These are phyloP conservation scores for Colletotrichum incanum DNA, from an alignment of 2,329 filamentous ascomycete species.

Conservation along the genomic window DNA sequence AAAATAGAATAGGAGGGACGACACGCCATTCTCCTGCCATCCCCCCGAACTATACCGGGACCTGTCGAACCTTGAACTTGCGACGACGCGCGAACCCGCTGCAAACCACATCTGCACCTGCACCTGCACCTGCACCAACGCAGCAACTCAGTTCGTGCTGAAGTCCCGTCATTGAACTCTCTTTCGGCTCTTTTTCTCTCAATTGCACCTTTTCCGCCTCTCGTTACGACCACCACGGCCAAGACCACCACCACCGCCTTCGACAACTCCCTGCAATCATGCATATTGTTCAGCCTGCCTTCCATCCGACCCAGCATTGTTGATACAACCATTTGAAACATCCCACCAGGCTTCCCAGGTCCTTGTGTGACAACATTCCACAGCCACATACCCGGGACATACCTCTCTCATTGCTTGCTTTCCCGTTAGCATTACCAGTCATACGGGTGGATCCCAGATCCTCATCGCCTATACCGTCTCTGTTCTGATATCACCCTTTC, in stretches of 20 bases:
- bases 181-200: slow-evolving; percentile 21
- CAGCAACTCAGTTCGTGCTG: slow-evolving; percentile 24
- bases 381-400: slow-evolving; percentile 35
- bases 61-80: slow-evolving; percentile 34
- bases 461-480: slow-evolving; percentile 32
- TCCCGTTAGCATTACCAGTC: slow-evolving; percentile 24
- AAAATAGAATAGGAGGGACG: neutral
- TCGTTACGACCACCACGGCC: slow-evolving; percentile 15
- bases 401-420: slow-evolving; percentile 38
- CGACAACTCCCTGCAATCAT: slow-evolving; percentile 43
- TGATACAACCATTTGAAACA: slow-evolving; percentile 49
- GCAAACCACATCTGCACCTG: slow-evolving; percentile 6
- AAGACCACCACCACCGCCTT: slow-evolving; percentile 15
- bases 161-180: slow-evolving; percentile 20
- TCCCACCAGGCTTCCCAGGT: slow-evolving; percentile 42
- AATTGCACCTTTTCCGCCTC: slow-evolving; percentile 22
- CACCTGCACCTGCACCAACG: neutral
- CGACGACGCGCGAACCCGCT: slow-evolving; percentile 38
- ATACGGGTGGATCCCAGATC: slow-evolving; percentile 40
- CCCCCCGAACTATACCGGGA: slow-evolving; percentile 1
- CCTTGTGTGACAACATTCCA: slow-evolving; percentile 40
- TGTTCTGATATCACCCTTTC: slow-evolving; percentile 34
- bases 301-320: slow-evolving; percentile 47
- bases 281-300: slow-evolving; percentile 43
- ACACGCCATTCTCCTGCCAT: slow-evolving; percentile 14